These are phyloP conservation scores for Wickerhamiella lipophila DNA, from an alignment of 805 yeast genomes.

Conservation along the genomic window DNA sequence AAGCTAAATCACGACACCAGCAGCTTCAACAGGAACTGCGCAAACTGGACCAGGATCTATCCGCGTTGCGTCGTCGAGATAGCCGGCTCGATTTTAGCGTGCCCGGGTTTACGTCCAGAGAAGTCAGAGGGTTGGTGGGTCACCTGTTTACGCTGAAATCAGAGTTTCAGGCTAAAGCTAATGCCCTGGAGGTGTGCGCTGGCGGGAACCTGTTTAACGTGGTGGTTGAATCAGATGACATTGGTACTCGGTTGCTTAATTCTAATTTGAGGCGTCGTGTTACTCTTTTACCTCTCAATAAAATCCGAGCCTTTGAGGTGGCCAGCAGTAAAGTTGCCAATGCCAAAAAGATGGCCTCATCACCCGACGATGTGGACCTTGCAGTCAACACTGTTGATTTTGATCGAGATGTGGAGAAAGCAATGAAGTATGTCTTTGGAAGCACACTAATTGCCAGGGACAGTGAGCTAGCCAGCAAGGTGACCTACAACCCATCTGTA, in stretches of 20 bases:
- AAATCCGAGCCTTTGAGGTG: conserved; percentile 52
- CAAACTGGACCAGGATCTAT: conserved; percentile 9
- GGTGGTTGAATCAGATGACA: conserved; percentile 75
- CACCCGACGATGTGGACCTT: conserved; percentile 57
- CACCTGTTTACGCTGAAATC: conserved; percentile 59
- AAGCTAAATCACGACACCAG: neutral
- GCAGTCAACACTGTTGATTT: conserved; percentile 73
- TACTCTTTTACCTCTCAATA: conserved; percentile 84
- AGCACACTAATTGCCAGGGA: conserved; percentile 76
- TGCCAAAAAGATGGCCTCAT: conserved; percentile 72
- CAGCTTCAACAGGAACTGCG: conserved; percentile 3
- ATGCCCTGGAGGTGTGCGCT: conserved; percentile 86
- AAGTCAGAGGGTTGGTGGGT: conserved; percentile 83
- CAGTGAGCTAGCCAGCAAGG: conserved; percentile 73
- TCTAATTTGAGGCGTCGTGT: conserved; percentile 70
- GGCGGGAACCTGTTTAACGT: conserved; percentile 85
- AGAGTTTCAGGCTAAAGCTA: conserved; percentile 44
- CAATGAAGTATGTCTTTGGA: conserved; percentile 90
- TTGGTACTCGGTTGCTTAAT: conserved; percentile 74
- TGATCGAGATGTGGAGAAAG: conserved; percentile 54
- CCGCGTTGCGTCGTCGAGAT: conserved; percentile 4
- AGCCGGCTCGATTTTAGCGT: conserved; percentile 12
- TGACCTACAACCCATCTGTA: conserved; percentile 77
- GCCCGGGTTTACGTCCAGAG: conserved; percentile 42
- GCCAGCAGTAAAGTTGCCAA: conserved; percentile 39